These are phyloP conservation scores for Delitschia confertaspora DNA, from an alignment of 495 filamentous ascomycete species.

Conservation along the genomic window DNA sequence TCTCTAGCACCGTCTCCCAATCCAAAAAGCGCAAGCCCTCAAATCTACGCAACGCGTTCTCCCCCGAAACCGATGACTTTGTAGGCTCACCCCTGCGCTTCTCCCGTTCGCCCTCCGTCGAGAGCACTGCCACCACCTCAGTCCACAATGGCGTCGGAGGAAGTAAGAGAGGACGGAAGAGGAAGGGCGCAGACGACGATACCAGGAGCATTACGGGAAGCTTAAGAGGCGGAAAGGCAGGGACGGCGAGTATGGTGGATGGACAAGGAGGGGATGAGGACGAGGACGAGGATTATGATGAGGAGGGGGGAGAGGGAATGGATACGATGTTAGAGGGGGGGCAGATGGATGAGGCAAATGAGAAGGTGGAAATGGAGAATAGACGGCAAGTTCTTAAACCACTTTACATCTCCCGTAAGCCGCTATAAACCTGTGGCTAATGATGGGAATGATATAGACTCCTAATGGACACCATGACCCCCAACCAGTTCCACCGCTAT, in stretches of 20 bases:
- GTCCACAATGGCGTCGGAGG: conserved; percentile 24
- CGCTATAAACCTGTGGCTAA: too few relatives aligned
- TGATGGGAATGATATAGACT: conserved; percentile 47
- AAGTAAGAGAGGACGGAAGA: conserved; percentile 45
- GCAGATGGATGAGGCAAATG: conserved; percentile 55
- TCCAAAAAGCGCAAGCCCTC: conserved; percentile 52
- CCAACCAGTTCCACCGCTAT: conserved; percentile 61
- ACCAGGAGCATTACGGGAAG: conserved; percentile 33
- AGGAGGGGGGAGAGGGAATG: conserved; percentile 57
- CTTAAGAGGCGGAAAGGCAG: conserved; percentile 39
- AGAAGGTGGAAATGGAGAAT: conserved; percentile 60
- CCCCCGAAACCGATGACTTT: conserved; percentile 44
- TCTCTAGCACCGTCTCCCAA: conserved; percentile 33
- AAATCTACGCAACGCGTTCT: conserved; percentile 81
- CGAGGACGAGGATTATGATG: conserved; percentile 48
- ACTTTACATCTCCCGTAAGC: too few relatives aligned
- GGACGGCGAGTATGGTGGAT: conserved; percentile 34
- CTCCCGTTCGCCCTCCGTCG: conserved; percentile 57
- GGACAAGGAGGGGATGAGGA: conserved; percentile 34
- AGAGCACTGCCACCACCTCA: conserved; percentile 55
- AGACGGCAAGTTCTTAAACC: conserved; percentile 25
- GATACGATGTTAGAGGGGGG: conserved; percentile 47
- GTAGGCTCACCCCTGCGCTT: conserved; percentile 35
- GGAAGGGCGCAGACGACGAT: conserved; percentile 44
- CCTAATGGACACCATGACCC: conserved; percentile 59